Base-by-base conservation (phyloP, 306 rosid genomes). In the Adenanthera pavonina region DNA sequence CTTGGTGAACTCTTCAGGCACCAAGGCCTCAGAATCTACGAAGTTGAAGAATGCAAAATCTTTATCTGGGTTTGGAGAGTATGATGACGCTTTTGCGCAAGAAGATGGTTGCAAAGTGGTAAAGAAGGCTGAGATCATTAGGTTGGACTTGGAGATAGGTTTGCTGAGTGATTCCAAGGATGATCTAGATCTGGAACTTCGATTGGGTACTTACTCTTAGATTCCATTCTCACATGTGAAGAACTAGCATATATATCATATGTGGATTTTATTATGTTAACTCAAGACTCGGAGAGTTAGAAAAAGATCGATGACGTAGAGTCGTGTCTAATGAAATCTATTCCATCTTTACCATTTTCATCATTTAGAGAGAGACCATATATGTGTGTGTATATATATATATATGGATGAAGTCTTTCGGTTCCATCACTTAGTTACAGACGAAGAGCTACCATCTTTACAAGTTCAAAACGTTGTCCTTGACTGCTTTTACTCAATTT, bases 181-280 rank as follows among this genome's bases (percentile, higher is more conserved):
- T 57, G 92, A 90, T 77, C 85, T 95, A 49, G 99, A 95, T 89
- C 94, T 95, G 87, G 98, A 95, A 83, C 97, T 95, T 86, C 97
- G 99, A 62, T 85, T 95, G 85, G 97, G 99, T 40, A 87, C 83
- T 86, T 85, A 68, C 66, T 82, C 88, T 76, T 84, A 85, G 86
- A 60, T 72, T 20, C 61, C 67, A 72, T 20, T 25, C 13, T 9
- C 65, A 51, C 36, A 20, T 48, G 59, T 51, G 56, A 34, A 70
- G 67, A 54, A 53, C 48, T 25, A 69, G 65, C 38, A 3, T 13
- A 35, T 52, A 4, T 74, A 25, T 25, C 30, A n/a, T 2, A 67
- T 46, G 38, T 33, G 38, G 35, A 70, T 79, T 15, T 72, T 44
- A 59, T 25, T 62, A 62, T 62, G 77, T 75, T 65, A 46, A 35